phyloP scores from a whole-genome alignment of 1,284 basidiomycete genomes.

The Tremellales sp. region DNA sequence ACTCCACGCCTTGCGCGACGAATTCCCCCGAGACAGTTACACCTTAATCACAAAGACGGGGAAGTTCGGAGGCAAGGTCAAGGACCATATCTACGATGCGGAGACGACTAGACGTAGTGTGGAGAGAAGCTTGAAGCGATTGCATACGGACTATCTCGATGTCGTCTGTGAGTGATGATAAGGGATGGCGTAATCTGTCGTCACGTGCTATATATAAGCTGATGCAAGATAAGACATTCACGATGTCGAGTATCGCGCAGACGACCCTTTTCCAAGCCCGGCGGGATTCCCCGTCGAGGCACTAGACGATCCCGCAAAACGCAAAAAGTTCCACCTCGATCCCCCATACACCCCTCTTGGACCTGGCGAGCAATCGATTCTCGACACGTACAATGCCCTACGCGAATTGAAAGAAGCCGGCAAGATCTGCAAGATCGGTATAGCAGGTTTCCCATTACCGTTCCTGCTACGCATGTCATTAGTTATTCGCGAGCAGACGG shows the following conservation, averaged over 20 bases:
- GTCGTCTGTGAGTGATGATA: constrained; percentile 58
- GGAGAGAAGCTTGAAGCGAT: constrained; percentile 63
- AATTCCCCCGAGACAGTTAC: constrained; percentile 77
- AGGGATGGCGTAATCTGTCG: not conserved
- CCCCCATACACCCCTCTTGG: constrained; percentile 48
- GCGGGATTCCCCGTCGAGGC: constrained; percentile 52
- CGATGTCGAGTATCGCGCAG: constrained; percentile 83
- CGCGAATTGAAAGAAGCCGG: constrained; percentile 74
- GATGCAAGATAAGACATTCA: constrained; percentile 59
- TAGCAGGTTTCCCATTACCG: constrained; percentile 84
- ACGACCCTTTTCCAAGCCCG: constrained; percentile 51
- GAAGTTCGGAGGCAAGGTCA: constrained; percentile 63
- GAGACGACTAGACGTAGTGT: constrained; percentile 66
- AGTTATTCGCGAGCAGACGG: constrained; percentile 62
- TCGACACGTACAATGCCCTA: constrained; percentile 70
- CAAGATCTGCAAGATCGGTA: constrained; percentile 72
- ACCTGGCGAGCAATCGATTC: constrained; percentile 71
- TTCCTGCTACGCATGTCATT: constrained; percentile 77
- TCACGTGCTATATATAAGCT: too few relatives aligned
- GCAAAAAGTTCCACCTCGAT: constrained; percentile 4
- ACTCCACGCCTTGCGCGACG: constrained; percentile 53
- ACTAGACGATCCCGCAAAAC: constrained; percentile 7
- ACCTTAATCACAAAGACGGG: constrained; percentile 91
- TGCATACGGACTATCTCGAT: constrained; percentile 79
- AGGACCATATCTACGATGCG: constrained; percentile 72